Evolutionary conservation across 371 early-diverging fungal species (phyloP).

Genomic region (Apophysomyces trapeziformis): DNA sequence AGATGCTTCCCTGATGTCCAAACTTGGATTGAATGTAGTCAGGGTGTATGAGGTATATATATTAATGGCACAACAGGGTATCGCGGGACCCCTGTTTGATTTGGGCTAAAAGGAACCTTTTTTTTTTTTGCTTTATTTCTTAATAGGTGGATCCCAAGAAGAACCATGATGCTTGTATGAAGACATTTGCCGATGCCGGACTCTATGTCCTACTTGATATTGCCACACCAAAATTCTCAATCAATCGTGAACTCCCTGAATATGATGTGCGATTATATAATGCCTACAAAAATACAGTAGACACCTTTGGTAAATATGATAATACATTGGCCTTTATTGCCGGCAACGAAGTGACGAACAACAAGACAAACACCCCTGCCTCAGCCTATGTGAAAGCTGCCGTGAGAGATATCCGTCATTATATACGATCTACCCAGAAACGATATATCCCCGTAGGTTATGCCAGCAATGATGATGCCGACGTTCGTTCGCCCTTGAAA

Average conservation of each 20-base stretch:
- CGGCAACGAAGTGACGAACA: slow-evolving; percentile 86
- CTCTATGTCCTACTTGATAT: slow-evolving; percentile 78
- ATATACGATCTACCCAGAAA: slow-evolving; percentile 46
- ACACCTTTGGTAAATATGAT: slow-evolving; percentile 67
- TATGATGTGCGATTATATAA: slow-evolving; percentile 63
- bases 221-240: slow-evolving; percentile 62
- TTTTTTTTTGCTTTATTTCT: too few species aligned
- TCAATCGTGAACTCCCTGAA: slow-evolving; percentile 71
- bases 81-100: too few species aligned
- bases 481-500: slow-evolving; percentile 67
- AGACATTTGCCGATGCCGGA: slow-evolving; percentile 65
- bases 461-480: slow-evolving; percentile 78
- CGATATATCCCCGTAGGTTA: slow-evolving; percentile 79
- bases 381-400: slow-evolving; percentile 77
- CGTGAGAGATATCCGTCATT: slow-evolving; percentile 74
- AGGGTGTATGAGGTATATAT: slow-evolving; percentile 69
- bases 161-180: slow-evolving; percentile 81
- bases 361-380: slow-evolving; percentile 66
- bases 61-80: too few species aligned
- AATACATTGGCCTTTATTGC: slow-evolving; percentile 78
- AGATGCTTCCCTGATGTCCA: slow-evolving; percentile 69
- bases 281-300: slow-evolving; percentile 63
- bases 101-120: too few species aligned
- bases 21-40: slow-evolving; percentile 74
- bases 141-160: slow-evolving; percentile 54